Evolutionary conservation across 768 basidiomycete species (phyloP), one percentile per base, ranked within the genome.

Genomic region (Pleurotus sapidus): DNA sequence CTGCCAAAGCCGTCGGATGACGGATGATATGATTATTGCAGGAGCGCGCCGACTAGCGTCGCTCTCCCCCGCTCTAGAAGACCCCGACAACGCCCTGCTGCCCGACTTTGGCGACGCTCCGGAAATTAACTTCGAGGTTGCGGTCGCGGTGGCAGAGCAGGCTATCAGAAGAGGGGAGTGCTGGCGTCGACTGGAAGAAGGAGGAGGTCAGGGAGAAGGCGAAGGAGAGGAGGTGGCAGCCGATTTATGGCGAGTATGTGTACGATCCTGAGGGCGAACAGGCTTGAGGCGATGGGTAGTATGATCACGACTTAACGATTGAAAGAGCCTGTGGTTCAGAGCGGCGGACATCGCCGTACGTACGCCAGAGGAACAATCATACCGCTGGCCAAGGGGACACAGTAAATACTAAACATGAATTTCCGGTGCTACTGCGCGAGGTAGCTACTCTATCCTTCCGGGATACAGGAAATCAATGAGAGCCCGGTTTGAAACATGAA

Each of bases 11-110:
- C 76, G 80, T 3, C 70, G 66, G 5, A 77, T 95, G 63, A 87
- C 89, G 1, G 90, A 93, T 68, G 81, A 78, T 17, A 94, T 95
- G 93, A 89, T 95, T 68, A 85, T 93, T 39, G 88, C 88, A 3
- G 93, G 89, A 7, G 84, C 91, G 0, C 79, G 75, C 24, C 81
- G 86, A 11, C 86, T 95, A 39, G 90, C 92, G 0, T 75, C 83
- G 5, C 81, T 95, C 45, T 84, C 91, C 0, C 92, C 92, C 2
- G 92, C 84, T 0, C 74, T 86, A 57, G 79, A 79, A 37, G 85
- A 93, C 65, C 86, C 87, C 0, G 84, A 90, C 60, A 73, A 78
- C 46, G 81, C 87, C 0, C 81, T 95, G 24, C 74, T 95, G 4
- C 91, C 93, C 0, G 87, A 90, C 63, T 86, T 95, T 49, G 77